Base-by-base conservation (phyloP, 345 rosid species). In the Salix suchowensis region DNA sequence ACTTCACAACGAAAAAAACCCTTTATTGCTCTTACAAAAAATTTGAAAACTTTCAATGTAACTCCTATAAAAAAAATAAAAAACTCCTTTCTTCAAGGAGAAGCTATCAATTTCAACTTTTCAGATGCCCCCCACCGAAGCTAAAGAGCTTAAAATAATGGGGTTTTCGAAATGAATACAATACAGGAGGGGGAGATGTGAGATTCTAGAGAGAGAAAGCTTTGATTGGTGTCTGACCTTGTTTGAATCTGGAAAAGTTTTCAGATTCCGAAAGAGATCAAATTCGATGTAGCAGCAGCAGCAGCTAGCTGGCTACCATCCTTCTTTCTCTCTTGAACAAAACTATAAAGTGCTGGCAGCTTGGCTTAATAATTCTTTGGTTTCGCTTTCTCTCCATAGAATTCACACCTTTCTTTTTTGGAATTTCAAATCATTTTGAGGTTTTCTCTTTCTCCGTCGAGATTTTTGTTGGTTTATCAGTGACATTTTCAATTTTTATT, bases 161-260 rank as follows among this genome's bases (percentile, higher is more conserved):
- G 76, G 76, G 5, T 64, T 64, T 74, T 68, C 62, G 24, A 66
- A 73, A 39, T 55, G 60, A 74, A 40, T 30, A 32, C 66, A 71
- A 72, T 12, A 48, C 50, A 76, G 11, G 44, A 69, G 75, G 65
- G 65, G 52, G 36, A 67, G 24, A 58, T 8, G 28, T n/a, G 70
- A 69, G 74, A 79, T 74, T 72, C 26, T 54, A 60, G 73, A 67
- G 73, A 78, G 65, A 74, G 78, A 70, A 32, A 65, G 39, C 28
- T 23, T 24, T 23, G n/a, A 24, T 16, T 24, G 36, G 60, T 46
- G 50, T 64, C 85, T 82, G 65, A 85, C 87, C 87, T 77, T 58
- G 85, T 71, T 79, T 64, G 80, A 68, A 79, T 71, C 66, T 44
- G 61, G 77, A 71, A 76, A 73, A 73, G 21, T 11, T 55, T 23